phyloP scores from a whole-genome alignment of 1,284 basidiomycete species.

The Cryptococcus maquisensis region DNA sequence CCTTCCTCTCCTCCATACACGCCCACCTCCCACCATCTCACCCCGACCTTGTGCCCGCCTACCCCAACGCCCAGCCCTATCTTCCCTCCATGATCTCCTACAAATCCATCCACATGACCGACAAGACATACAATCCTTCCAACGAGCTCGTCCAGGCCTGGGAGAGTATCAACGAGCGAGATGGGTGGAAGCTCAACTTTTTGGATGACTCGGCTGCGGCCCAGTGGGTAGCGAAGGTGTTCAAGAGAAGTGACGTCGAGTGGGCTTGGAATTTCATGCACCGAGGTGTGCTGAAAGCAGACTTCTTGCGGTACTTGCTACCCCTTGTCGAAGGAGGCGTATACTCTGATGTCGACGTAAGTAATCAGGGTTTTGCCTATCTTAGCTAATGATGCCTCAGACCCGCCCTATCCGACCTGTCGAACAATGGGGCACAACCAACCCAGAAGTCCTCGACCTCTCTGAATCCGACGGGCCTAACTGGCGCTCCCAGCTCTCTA shows the following conservation, averaged over 20 bases:
- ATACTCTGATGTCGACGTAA: conserved; percentile 47
- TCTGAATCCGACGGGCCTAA: conserved; percentile 26
- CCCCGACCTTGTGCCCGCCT: conserved; percentile 3
- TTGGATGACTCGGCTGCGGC: conserved; percentile 38
- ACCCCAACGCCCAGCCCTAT: background rate
- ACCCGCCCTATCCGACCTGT: conserved; percentile 36
- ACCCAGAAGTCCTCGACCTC: conserved; percentile 29
- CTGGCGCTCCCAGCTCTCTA: conserved; percentile 19
- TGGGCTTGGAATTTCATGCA: conserved; percentile 44
- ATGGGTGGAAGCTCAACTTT: conserved; percentile 42
- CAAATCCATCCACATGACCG: conserved; percentile 40
- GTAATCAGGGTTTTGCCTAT: background rate
- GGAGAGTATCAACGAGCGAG: conserved; percentile 23
- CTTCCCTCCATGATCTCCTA: conserved; percentile 25
- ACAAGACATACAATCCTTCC: conserved; percentile 20
- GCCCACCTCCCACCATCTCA: conserved; percentile 17
- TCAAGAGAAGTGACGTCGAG: conserved; percentile 29
- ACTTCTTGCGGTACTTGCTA: conserved; percentile 48
- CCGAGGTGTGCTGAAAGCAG: conserved; percentile 46
- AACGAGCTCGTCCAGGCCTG: conserved; percentile 19
- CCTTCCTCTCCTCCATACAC: conserved; percentile 15
- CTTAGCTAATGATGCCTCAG: conserved; percentile 6
- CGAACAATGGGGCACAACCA: conserved; percentile 35
- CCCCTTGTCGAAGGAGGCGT: conserved; percentile 48
- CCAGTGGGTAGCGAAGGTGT: conserved; percentile 33